These are phyloP conservation scores for Gorgonomyces haynaldii DNA, from an alignment of 192 early-diverging fungal species.

Conservation along the genomic window DNA sequence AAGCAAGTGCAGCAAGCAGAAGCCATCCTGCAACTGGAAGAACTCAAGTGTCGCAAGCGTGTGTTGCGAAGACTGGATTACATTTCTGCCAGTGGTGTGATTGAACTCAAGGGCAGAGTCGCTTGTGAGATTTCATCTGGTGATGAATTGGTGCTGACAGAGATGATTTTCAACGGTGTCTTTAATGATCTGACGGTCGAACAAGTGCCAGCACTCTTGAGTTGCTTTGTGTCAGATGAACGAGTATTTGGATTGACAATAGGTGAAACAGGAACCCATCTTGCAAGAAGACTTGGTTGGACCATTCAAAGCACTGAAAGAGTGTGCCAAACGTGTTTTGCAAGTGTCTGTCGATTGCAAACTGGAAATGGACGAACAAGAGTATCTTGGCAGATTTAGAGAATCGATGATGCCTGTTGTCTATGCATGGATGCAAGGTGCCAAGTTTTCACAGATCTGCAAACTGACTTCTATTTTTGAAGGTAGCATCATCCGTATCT, in stretches of 20 bases:
- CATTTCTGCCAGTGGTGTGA: constrained; percentile 68
- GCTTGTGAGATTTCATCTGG: constrained; percentile 94
- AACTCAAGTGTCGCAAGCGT: constrained; percentile 79
- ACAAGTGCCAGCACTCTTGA: constrained; percentile 72
- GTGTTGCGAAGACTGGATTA: constrained; percentile 87
- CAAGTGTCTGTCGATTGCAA: constrained; percentile 82
- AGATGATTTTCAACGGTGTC: constrained; percentile 92
- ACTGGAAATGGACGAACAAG: constrained; percentile 73
- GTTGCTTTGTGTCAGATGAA: constrained; percentile 86
- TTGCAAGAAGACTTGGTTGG: constrained; percentile 64
- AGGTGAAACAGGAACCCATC: constrained; percentile 28
- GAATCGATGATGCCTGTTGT: constrained; percentile 91
- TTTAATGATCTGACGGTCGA: constrained; percentile 89
- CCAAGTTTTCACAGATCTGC: constrained; percentile 87
- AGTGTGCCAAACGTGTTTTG: constrained; percentile 73
- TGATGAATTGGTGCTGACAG: constrained; percentile 87
- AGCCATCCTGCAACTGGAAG: constrained; percentile 80
- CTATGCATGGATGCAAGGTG: constrained; percentile 80
- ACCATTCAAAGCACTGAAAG: constrained; percentile 70
- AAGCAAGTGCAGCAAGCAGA: constrained; percentile 67
- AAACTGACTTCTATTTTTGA: constrained; percentile 93
- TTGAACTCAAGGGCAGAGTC: constrained; percentile 95
- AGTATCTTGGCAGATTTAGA: constrained; percentile 74
- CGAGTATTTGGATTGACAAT: constrained; percentile 29
- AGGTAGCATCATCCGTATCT: constrained; percentile 81